phyloP scores from a whole-genome alignment of 768 basidiomycete species.

The Rhodotorula paludigena region DNA sequence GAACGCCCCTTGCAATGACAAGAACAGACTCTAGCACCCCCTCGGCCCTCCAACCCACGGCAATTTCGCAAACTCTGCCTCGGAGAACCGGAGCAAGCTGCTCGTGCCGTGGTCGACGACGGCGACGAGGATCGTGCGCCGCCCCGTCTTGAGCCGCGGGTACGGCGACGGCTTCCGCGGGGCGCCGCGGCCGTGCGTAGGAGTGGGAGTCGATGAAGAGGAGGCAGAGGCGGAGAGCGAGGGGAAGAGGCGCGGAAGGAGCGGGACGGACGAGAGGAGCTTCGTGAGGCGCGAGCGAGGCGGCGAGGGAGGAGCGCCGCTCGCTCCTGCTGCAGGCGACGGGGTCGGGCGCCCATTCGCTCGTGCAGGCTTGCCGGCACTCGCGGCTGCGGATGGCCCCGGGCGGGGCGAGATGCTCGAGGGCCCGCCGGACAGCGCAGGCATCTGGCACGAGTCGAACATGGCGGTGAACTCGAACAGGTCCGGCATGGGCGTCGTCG shows the following conservation, averaged over 20 bases:
- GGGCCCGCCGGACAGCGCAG: neutral
- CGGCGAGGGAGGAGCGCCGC: conserved; percentile 4
- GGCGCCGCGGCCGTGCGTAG: neutral
- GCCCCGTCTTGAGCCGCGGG: conserved; percentile 72
- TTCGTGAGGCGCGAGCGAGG: neutral
- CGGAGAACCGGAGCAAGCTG: conserved; percentile 80
- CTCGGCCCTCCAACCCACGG: conserved; percentile 50
- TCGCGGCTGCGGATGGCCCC: too few species aligned
- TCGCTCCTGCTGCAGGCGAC: neutral
- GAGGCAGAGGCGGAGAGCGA: neutral
- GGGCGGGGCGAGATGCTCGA: conserved; percentile 12
- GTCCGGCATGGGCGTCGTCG: conserved; percentile 74
- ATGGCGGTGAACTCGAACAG: conserved; percentile 69
- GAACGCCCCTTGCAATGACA: too few species aligned
- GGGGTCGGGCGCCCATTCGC: neutral
- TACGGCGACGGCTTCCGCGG: conserved; percentile 55
- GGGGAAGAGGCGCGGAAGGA: neutral
- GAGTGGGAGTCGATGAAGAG: too few species aligned
- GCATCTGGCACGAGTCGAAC: conserved; percentile 49
- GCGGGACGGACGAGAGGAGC: conserved; percentile 5
- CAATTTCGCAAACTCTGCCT: conserved; percentile 79
- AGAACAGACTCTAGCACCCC: neutral
- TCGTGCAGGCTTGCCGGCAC: neutral
- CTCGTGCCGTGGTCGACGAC: conserved; percentile 81
- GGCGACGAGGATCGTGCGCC: conserved; percentile 75